These are phyloP conservation scores for Cryptococcus floricola DNA, from an alignment of 1,284 basidiomycete species.

Conservation along the genomic window DNA sequence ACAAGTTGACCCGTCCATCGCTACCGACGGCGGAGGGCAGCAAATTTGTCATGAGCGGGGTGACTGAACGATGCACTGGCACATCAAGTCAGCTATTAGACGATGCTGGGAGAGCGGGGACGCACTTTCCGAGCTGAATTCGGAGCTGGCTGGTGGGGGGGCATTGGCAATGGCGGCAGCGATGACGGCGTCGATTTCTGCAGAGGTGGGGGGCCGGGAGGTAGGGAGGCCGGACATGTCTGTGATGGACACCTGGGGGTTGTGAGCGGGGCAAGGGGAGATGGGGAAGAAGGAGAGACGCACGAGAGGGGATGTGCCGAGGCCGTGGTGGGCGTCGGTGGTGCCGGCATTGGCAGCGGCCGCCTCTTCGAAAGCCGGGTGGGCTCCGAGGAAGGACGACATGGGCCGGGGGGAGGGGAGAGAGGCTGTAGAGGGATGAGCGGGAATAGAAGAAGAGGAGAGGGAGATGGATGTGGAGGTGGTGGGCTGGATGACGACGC, in stretches of 20 bases:
- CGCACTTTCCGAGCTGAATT: conserved; percentile 26
- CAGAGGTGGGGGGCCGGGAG: conserved; percentile 37
- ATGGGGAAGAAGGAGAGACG: no score
- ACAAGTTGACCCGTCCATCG: conserved; percentile 85
- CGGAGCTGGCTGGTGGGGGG: conserved; percentile 32
- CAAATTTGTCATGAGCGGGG: conserved; percentile 48
- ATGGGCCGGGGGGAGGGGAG: neutral
- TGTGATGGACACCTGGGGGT: conserved; percentile 1
- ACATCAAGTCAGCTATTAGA: neutral
- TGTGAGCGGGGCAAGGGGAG: neutral
- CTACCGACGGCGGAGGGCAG: conserved; percentile 43
- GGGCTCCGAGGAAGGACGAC: conserved; percentile 12
- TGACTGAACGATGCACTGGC: conserved; percentile 33
- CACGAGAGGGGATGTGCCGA: neutral
- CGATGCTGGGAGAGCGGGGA: conserved; percentile 1
- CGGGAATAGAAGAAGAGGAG: no score
- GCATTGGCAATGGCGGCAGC: conserved; percentile 47
- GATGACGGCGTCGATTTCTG: conserved; percentile 47
- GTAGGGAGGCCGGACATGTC: conserved; percentile 15
- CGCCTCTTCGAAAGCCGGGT: neutral
- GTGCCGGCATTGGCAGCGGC: neutral
- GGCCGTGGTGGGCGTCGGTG: conserved; percentile 4
- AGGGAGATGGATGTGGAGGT: no score
- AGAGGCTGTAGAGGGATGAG: no score
- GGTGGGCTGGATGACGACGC: no score